These are phyloP conservation scores for Halophytophthora polymorphica DNA, from an alignment of 352 stramenopile species.

Conservation along the genomic window DNA sequence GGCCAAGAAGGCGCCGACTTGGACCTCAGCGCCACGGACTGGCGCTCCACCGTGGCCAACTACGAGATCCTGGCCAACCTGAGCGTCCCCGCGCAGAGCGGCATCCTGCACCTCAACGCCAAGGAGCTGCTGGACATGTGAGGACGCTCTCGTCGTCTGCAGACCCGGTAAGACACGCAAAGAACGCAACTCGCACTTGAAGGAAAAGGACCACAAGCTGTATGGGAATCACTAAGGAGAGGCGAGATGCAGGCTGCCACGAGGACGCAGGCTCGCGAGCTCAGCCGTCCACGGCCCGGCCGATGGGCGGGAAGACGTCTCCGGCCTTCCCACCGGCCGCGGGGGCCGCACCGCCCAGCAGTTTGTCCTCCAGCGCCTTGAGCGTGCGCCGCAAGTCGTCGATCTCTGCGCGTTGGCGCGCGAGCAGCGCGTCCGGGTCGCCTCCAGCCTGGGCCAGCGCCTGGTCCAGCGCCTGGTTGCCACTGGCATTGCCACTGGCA, in stretches of 20 bases:
- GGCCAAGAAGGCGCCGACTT: conserved; percentile 1
- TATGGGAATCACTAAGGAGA: no score
- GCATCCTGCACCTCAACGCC: conserved; percentile 42
- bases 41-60: conserved; percentile 39
- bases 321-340: conserved; percentile 7
- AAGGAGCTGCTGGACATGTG: conserved; percentile 25
- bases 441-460: conserved; percentile 23
- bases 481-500: conserved; percentile 21
- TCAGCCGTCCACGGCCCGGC: conserved; percentile 29
- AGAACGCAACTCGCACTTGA: no score
- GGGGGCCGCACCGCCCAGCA: conserved; percentile 16
- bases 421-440: conserved; percentile 56
- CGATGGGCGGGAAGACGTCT: conserved; percentile 33
- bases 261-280: no score
- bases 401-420: conserved; percentile 60
- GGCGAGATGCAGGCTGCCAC: not conserved
- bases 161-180: no score
- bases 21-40: conserved; percentile 28
- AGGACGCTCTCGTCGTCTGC: not conserved
- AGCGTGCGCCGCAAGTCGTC: conserved; percentile 76
- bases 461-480: conserved; percentile 14
- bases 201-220: no score
- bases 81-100: conserved; percentile 25
- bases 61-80: conserved; percentile 50
- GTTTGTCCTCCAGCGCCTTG: conserved; percentile 70